Percentiles rank a stretch among this genome's conserved stretches.
Evolutionary conservation across 257 asterid genomes (phyloP).

Genomic region (Cynanchum wilfordii): DNA sequence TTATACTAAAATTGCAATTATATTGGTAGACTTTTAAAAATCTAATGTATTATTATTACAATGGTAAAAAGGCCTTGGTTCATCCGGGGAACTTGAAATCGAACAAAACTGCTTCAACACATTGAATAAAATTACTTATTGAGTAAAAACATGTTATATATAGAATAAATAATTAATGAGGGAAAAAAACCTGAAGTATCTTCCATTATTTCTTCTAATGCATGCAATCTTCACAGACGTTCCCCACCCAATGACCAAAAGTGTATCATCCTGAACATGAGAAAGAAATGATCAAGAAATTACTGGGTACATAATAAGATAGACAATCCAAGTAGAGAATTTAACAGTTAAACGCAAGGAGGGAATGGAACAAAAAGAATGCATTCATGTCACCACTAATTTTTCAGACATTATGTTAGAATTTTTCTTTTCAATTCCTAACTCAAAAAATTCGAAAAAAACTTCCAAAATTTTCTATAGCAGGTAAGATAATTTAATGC

Average conservation of each 20-base stretch:
- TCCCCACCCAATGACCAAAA: slow-evolving; percentile 99
- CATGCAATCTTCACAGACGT: slow-evolving; percentile 81
- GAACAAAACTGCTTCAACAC: too few species aligned
- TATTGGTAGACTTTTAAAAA: too few species aligned
- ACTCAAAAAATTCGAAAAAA: slow-evolving; percentile 16
- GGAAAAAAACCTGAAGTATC: too few species aligned
- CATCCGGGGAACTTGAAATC: too few species aligned
- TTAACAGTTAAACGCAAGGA: not conserved
- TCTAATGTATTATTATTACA: too few species aligned
- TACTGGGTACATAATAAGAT: not conserved
- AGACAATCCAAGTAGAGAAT: not conserved
- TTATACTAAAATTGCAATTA: too few species aligned
- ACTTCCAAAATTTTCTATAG: slow-evolving; percentile 20
- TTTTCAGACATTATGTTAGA: not conserved
- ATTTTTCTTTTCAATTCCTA: not conserved
- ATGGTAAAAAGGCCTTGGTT: too few species aligned
- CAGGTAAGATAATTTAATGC: slow-evolving; percentile 18
- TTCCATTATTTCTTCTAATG: slow-evolving; percentile 57
- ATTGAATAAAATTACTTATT: too few species aligned
- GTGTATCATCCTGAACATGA: slow-evolving; percentile 68
- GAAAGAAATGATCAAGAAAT: slow-evolving; percentile 26
- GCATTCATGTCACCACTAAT: not conserved
- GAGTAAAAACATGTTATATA: too few species aligned
- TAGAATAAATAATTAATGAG: too few species aligned
- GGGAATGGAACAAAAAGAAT: not conserved